Base-by-base conservation (phyloP, 257 asterid genomes). In the Solanum raphanifolium region DNA sequence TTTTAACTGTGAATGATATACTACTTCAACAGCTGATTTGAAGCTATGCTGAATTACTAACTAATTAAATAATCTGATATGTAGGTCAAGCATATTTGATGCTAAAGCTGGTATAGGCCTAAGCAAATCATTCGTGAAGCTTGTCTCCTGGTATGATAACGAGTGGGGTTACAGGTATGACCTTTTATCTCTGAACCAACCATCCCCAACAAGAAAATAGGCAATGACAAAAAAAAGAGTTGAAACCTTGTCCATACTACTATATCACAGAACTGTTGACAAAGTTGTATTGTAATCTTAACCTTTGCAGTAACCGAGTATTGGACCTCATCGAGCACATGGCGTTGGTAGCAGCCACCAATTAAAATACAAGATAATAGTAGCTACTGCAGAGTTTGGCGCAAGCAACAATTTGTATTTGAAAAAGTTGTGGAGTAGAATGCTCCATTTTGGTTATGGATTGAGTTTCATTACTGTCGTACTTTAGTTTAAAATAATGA, bases 131-230 rank as follows among this genome's bases (percentile, higher is more conserved):
- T 94, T 96, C 93, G 89, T 97, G 98, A 97, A 97, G 92, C 94
- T 97, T 1, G 98, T 97, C 69, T 92, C 99, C 10, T 97, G 99
- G 99, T 97, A 97, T 35, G 99, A 97, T 66, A 97, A 96, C 29
- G 99, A 97, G 89, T 97, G 99, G 99, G 99, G 99, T 87, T 97
- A 97, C 98, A 97, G 99, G 98, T 95, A 95, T 7, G 13, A 12
- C 12, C 89, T 89, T 89, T 85, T 88, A 29, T 79, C 84, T 79
- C 9, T 43, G n/a, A 27, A 79, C 25, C 38, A 79, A 15, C 15
- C 36, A 11, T 11, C 60, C 83, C 83, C 23, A 13, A 38, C 3
- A 75, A 75, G 55, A 36, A 75, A 36, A 74, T 21, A 20, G 15
- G 10, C 21, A n/a, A 31, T 39, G 60, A 76, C 18, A 34, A 7